Conservation (phyloP, 2,329 filamentous ascomycete genomes). For the Penicillium occitanis region DNA sequence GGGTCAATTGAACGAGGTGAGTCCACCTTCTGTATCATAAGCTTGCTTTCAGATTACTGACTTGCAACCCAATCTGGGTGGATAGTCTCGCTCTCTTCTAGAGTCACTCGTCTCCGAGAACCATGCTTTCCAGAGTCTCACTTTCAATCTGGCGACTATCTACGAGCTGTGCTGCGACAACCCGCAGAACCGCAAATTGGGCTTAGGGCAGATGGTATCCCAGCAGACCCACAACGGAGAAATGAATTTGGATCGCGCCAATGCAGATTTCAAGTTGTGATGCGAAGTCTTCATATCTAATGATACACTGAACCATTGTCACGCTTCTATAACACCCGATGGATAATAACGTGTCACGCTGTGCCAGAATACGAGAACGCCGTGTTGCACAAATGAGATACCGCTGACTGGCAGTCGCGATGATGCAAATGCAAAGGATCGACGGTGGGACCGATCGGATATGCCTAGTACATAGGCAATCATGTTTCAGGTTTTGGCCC, state of each 20-base stretch:
- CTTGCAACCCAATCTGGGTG: slow-evolving; percentile 8
- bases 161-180: slow-evolving; percentile 89
- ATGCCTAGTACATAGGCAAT: slow-evolving; percentile 4
- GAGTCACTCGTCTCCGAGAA: slow-evolving; percentile 64
- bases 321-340: neutral
- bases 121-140: slow-evolving; percentile 71
- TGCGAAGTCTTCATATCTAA: slow-evolving; percentile 3
- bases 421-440: neutral
- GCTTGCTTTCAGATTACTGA: slow-evolving; percentile 10
- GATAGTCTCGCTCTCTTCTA: slow-evolving; percentile 64
- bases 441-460: neutral
- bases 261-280: slow-evolving; percentile 73
- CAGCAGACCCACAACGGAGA: slow-evolving; percentile 54
- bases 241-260: slow-evolving; percentile 68
- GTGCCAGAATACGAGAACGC: slow-evolving; percentile 4
- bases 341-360: neutral
- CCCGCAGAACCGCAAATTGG: slow-evolving; percentile 66
- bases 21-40: slow-evolving; percentile 23
- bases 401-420: neutral
- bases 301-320: neutral
- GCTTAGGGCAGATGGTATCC: slow-evolving; percentile 69
- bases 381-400: slow-evolving; percentile 2
- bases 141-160: slow-evolving; percentile 87
- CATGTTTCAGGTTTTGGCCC: slow-evolving; percentile 22
- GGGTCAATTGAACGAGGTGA: slow-evolving; percentile 70